A percentile compares a stretch with the other conserved stretches of the same genome.
Evolutionary conservation across 768 basidiomycete genomes (phyloP).

Genomic region (Tulasnella sp.): DNA sequence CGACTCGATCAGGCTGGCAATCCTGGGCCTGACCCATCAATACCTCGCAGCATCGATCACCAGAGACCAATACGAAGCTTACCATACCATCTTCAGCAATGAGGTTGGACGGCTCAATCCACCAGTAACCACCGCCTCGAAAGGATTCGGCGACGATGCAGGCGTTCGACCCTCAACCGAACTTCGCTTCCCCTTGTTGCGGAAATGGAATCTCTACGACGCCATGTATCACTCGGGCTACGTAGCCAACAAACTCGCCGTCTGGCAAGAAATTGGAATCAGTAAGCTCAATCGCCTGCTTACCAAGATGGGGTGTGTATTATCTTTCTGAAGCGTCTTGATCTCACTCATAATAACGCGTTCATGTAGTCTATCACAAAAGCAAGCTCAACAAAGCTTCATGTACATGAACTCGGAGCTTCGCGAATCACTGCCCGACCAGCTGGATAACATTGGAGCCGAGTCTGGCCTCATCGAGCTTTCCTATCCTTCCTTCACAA

Average conservation of each 20-base stretch:
- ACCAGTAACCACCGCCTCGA: slow-evolving; percentile 23
- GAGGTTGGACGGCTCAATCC: slow-evolving; percentile 90
- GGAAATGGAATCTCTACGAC: slow-evolving; percentile 98
- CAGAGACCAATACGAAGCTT: slow-evolving; percentile 70
- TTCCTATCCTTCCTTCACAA: slow-evolving; percentile 85
- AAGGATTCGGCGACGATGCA: slow-evolving; percentile 61
- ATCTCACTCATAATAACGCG: neutral
- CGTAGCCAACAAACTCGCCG: slow-evolving; percentile 85
- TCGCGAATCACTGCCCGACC: slow-evolving; percentile 64
- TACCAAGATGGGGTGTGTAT: slow-evolving; percentile 92
- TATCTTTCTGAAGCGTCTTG: neutral
- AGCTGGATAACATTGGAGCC: slow-evolving; percentile 81
- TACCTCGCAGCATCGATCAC: slow-evolving; percentile 83
- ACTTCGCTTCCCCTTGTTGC: slow-evolving; percentile 84
- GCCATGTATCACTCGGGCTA: slow-evolving; percentile 97
- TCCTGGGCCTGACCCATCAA: slow-evolving; percentile 87
- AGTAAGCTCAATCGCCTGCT: slow-evolving; percentile 82
- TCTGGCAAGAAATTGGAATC: slow-evolving; percentile 91
- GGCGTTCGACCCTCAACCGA: slow-evolving; percentile 78
- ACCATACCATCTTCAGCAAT: slow-evolving; percentile 70
- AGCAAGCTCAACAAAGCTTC: slow-evolving; percentile 88
- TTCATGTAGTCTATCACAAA: slow-evolving; percentile 67
- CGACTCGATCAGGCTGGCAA: slow-evolving; percentile 57
- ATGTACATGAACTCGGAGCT: slow-evolving; percentile 95
- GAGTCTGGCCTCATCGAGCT: slow-evolving; percentile 93